Base-by-base conservation (phyloP, 345 rosid species). In the Cochlearia excelsa region DNA sequence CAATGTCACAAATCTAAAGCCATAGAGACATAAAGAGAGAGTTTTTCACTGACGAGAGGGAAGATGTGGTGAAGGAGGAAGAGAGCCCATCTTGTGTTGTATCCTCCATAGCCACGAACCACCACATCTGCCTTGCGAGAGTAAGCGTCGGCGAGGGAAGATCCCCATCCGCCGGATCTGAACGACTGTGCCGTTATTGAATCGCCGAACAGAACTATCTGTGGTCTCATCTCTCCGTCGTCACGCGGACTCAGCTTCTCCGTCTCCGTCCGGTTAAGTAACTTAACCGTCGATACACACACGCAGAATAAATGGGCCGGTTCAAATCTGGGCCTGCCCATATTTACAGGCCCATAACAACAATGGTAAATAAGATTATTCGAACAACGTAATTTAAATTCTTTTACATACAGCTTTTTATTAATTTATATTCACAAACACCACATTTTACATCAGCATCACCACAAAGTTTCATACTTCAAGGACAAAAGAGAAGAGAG, bases 81-180 rank as follows among this genome's bases (percentile, higher is more conserved):
- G 70, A 90, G 71, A 57, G 95, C 95, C 97, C 93, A 87, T 78
- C 90, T 70, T 46, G 93, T 86, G 75, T 83, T 92, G 87, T 92
- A 92, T 28, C 97, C 98, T 42, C 86, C 82, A 68, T 92, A 92
- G 26, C 98, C 98, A 74, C 98, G 98, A 42, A 84, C 78, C n/a
- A 83, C 46, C 7, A 86, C 79, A 68, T 92, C 97, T 11, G 87
- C 98, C 82, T 92, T 84, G 80, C 95, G 84, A 47, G 97, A 84
- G 74, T 80, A 92, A 65, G 80, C 62, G 71, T 88, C 80, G 5
- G 82, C 77, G 38, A 92, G 90, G 56, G 90, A 57, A 51, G 98
- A 86, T 50, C 96, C 98, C 96, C 98, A 92, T 0, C 98, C 89
- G 29, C 89, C 93, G 37, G 82, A 70, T 73, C 80, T 57, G 75